A percentile compares a stretch with the other conserved stretches of the same genome.
These are phyloP conservation scores for Leishmania amazonensis DNA, from an alignment of 208 protist species.

Conservation along the genomic window DNA sequence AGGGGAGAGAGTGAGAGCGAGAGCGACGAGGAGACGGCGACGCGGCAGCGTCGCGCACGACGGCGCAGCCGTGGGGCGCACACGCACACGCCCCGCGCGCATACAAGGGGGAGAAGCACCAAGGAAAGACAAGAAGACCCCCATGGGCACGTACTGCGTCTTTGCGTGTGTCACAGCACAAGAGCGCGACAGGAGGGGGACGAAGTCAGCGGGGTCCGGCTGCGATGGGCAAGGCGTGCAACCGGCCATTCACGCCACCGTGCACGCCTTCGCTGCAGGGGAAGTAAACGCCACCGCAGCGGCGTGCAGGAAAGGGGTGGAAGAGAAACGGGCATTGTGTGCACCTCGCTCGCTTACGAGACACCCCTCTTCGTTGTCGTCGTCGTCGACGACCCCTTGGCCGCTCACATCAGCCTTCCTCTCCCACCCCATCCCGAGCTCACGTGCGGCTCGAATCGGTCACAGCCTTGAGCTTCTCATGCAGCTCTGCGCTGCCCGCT, in stretches of 20 bases:
- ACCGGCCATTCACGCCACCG: not conserved
- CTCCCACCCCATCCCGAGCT: not conserved
- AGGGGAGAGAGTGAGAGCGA: not conserved
- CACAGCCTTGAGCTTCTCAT: slow-evolving; percentile 31
- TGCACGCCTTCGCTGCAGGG: not conserved
- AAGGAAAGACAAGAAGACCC: not conserved
- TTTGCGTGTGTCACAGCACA: not conserved
- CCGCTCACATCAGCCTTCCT: not conserved
- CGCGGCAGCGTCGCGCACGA: not conserved
- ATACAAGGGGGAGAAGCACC: not conserved
- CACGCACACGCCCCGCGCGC: not conserved
- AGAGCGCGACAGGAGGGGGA: not conserved
- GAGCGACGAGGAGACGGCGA: too few relatives aligned
- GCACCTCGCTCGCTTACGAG: not conserved
- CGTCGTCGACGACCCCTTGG: not conserved
- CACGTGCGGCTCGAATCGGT: not conserved
- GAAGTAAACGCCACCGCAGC: not conserved
- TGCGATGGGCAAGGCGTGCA: not conserved
- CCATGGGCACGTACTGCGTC: not conserved
- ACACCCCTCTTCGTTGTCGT: not conserved
- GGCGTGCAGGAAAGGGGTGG: slow-evolving; percentile 1
- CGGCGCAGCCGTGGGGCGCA: not conserved
- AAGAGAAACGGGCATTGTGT: not conserved
- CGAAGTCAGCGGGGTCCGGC: not conserved
- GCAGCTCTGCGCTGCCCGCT: slow-evolving; percentile 11